Base-by-base conservation (phyloP, 2,329 filamentous ascomycete genomes). In the Dactylella cylindrospora region DNA sequence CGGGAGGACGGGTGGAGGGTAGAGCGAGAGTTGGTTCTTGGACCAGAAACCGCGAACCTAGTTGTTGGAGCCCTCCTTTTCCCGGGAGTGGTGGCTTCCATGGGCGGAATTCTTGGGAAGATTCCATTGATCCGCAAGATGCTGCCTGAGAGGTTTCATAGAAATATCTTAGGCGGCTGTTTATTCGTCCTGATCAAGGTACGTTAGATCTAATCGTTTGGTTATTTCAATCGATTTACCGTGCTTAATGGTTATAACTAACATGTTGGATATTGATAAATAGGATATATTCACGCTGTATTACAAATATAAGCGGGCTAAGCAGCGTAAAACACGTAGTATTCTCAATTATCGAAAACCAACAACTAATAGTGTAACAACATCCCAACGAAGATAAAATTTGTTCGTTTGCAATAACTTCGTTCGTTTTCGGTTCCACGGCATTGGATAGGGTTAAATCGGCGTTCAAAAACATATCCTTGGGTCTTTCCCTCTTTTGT, bases 121-220 rank as follows among this genome's bases (percentile, higher is more conserved):
- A 76, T 95, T 0, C 91, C 91, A 36, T 50, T 65, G 13, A 59
- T 70, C 44, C 65, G 68, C 50, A 70, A 65, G 25, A 76, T 97
- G 20, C 72, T 98, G 25, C 87, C 93, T 70, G 82, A 86, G 67
- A 83, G 84, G 57, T 97, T 93, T 89, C 93, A 90, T 0, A 79
- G 93, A 52, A 96, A 88, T 69, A 77, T 98, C 2, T 79, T 93
- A 1, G 93, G 93, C 1, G 93, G 93, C 0, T 93, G 88, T 70
- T 74, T 95, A 15, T 95, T 91, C 69, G 84, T 97, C 12, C 84
- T 95, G 7, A 73, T 95, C 46, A 93, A 91, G 72, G 83, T 70
- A 67, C 28, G 52, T 45, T 28, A 20, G 4, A 47, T 31, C 43
- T 47, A 38, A 28, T 36, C 25, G 19, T 38, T 31, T 15, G 33